Evolutionary conservation across 2,329 filamentous ascomycete species (phyloP).

Genomic region (Trichoderma atroviride): DNA sequence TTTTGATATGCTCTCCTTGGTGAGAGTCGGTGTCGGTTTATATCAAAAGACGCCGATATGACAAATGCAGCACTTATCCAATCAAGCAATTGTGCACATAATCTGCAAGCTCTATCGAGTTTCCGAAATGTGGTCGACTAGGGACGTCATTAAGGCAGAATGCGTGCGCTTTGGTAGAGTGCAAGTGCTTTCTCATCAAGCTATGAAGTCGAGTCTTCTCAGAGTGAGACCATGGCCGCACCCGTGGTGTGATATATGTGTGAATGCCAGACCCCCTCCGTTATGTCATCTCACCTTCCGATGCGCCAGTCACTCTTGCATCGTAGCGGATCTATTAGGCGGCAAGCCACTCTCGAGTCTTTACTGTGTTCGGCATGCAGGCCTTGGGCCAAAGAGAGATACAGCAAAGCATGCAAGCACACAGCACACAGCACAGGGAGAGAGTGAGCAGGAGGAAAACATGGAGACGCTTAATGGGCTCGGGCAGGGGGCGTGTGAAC

Average conservation of each 20-base stretch:
- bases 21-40: constrained; percentile 26
- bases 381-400: constrained; percentile 24
- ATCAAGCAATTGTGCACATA: constrained; percentile 24
- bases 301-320: constrained; percentile 26
- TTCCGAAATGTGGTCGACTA: constrained; percentile 7
- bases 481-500: constrained; percentile 19
- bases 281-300: constrained; percentile 25
- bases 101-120: constrained; percentile 27
- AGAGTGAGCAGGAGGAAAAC: background rate
- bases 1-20: background rate
- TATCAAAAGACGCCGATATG: constrained; percentile 8
- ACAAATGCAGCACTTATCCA: constrained; percentile 14
- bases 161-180: constrained; percentile 15
- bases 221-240: constrained; percentile 22
- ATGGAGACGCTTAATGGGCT: constrained; percentile 14
- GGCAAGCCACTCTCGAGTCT: constrained; percentile 24
- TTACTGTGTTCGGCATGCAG: constrained; percentile 26
- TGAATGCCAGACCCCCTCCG: constrained; percentile 12
- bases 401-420: constrained; percentile 25
- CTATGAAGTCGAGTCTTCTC: constrained; percentile 14
- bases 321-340: constrained; percentile 23
- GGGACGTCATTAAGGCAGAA: constrained; percentile 23
- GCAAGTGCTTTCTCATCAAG: constrained; percentile 14
- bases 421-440: background rate
- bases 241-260: constrained; percentile 27